These are phyloP conservation scores for Paragyromitra xinjiangensis DNA, from an alignment of 495 filamentous ascomycete species.

Conservation along the genomic window DNA sequence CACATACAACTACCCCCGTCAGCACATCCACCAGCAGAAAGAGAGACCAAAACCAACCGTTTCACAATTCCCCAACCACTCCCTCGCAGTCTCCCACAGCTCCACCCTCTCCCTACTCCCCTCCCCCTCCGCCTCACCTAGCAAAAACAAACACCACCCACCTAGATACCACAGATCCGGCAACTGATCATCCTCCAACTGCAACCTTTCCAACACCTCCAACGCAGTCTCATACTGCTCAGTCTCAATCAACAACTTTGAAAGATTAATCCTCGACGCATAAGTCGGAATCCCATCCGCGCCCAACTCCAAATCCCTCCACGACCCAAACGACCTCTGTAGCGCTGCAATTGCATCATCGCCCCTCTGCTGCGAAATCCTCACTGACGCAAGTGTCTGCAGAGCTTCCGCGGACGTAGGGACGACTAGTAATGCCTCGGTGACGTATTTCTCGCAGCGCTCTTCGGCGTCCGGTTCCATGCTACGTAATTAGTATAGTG, in stretches of 20 bases:
- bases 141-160: slow-evolving; percentile 85
- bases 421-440: slow-evolving; percentile 80
- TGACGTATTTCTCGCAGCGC: slow-evolving; percentile 82
- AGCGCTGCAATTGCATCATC: slow-evolving; percentile 84
- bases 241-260: slow-evolving; percentile 88
- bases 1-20: slow-evolving; percentile 68
- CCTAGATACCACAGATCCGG: slow-evolving; percentile 97
- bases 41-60: slow-evolving; percentile 23
- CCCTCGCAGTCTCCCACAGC: slow-evolving; percentile 59
- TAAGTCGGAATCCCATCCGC: slow-evolving; percentile 73
- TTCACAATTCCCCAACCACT: slow-evolving; percentile 58
- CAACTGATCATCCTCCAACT: slow-evolving; percentile 87
- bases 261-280: slow-evolving; percentile 80
- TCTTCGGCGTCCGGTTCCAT: slow-evolving; percentile 90
- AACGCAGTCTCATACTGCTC: slow-evolving; percentile 84
- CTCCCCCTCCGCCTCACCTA: slow-evolving; percentile 67
- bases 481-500: slow-evolving; percentile 54
- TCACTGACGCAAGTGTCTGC: slow-evolving; percentile 90
- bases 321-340: slow-evolving; percentile 75
- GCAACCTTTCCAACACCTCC: slow-evolving; percentile 81
- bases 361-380: slow-evolving; percentile 81
- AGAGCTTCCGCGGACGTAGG: slow-evolving; percentile 81
- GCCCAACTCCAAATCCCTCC: slow-evolving; percentile 77
- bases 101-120: slow-evolving; percentile 59
- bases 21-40: slow-evolving; percentile 58